These are phyloP conservation scores for Trichoderma pleuroti DNA, from an alignment of 2,329 filamentous ascomycete species.

Conservation along the genomic window DNA sequence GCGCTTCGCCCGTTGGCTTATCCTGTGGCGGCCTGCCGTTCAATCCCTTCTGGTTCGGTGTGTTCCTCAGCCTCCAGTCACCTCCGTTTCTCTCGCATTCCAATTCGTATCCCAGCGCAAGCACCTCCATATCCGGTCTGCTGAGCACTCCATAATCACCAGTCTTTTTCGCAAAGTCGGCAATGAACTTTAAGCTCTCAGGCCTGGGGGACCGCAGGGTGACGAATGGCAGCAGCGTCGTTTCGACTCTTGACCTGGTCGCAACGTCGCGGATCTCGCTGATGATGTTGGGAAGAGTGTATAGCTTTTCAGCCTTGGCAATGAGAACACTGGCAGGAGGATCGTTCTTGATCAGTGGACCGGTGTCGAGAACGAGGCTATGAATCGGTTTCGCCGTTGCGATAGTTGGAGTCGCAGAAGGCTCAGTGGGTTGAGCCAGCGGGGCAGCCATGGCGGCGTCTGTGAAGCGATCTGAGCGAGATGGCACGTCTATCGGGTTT, in stretches of 20 bases:
- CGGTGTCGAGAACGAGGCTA: slow-evolving; percentile 83
- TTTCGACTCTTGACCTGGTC: slow-evolving; percentile 77
- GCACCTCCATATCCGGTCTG: slow-evolving; percentile 80
- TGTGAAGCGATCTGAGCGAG: not conserved
- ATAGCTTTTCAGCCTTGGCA: slow-evolving; percentile 68
- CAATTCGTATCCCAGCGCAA: slow-evolving; percentile 91
- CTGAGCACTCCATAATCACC: slow-evolving; percentile 88
- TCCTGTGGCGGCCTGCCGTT: slow-evolving; percentile 55
- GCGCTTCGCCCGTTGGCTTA: slow-evolving; percentile 26
- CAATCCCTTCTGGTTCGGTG: slow-evolving; percentile 73
- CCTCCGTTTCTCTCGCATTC: slow-evolving; percentile 89
- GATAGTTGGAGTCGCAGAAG: slow-evolving; percentile 17
- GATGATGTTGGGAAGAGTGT: slow-evolving; percentile 82
- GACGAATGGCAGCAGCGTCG: slow-evolving; percentile 79
- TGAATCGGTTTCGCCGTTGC: slow-evolving; percentile 63
- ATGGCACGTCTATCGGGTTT: not conserved
- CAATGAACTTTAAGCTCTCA: slow-evolving; percentile 74
- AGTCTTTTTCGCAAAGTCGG: slow-evolving; percentile 82
- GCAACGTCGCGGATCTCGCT: slow-evolving; percentile 83
- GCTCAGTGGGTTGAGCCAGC: slow-evolving; percentile 12
- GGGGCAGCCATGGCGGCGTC: slow-evolving; percentile 25
- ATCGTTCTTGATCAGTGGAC: slow-evolving; percentile 90
- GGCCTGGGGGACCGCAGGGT: slow-evolving; percentile 70
- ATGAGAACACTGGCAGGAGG: slow-evolving; percentile 80
- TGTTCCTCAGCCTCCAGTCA: slow-evolving; percentile 76